Evolutionary conservation across 2,329 filamentous ascomycete species (phyloP), one percentile per base, ranked within the genome.

Genomic region (Pezizomycotina sp.): DNA sequence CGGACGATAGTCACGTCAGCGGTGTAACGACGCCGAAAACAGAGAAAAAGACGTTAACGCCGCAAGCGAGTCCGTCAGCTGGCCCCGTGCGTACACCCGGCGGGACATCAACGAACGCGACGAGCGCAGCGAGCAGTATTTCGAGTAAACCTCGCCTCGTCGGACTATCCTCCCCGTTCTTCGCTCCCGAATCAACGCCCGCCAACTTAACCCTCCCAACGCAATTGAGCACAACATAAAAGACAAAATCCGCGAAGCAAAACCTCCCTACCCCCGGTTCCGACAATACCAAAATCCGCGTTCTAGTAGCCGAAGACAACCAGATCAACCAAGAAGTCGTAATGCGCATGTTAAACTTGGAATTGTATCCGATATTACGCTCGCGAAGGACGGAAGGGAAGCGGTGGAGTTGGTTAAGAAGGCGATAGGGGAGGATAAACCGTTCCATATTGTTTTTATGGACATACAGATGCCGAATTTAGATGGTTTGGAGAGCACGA

Each of bases 401-500:
- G 84, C 84, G 0, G 80, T 83, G 41, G 82, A 92, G 44, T 64
- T 77, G 18, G 83, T 92, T 47, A 84, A 82, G 54, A 72, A 72
- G 10, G 77, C 74, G 46, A 89, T 92, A 77, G 71, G 74, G 31
- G 68, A 67, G 18, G 68, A 74, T 34, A 64, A 68, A 36, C 68
- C 68, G 2, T 92, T 86, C 53, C 81, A 92, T 48, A 64, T 93
- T 16, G 86, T 93, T 45, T 89, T 92, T 53, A 93, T 92, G 84
- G 84, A 93, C 51, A 77, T 92, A 5, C 81, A 71, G 50, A 93
- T 93, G 84, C 84, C 84, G 3, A 91, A 89, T 45, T 67, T 93
- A 9, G 83, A 92, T 52, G 84, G 84, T 1, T 61, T 93, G 15
- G 77, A 92, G 54, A 84, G 77, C 29, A 92, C 84, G 1, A 69